Base-by-base conservation (phyloP, 2,329 filamentous ascomycete species). In the Epichloe baconii region DNA sequence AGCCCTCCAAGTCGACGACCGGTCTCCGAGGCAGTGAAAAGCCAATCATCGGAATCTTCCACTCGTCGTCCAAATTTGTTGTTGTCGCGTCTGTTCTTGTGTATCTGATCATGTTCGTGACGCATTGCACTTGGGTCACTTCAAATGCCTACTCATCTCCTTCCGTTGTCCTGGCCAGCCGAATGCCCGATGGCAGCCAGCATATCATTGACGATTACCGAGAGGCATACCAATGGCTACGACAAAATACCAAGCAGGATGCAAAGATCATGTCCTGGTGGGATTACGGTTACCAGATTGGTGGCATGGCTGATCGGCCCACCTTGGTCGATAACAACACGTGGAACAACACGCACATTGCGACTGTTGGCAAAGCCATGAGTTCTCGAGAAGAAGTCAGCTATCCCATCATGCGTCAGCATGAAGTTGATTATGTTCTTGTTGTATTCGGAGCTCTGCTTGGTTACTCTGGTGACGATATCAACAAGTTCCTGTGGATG, bases 401-500 rank as follows among this genome's bases (percentile, higher is more conserved):
- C 72, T 98, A 98, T 69, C 88, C 89, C 3, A 98, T 98, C 66
- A 91, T 98, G 80, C 86, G 90, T 58, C 88, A 97, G 69, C 93
- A 98, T 64, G 93, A 98, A 70, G 93, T 98, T 3, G 91, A 98
- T 70, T 98, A 98, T 61, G 88, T 98, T n/a, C 77, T 98, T 50
- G 83, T 98, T 19, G 93, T 98, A 52, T 98, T 97, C 62, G 93
- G 93, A 62, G 93, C 88, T 66, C 80, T 98, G 53, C 76, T 98
- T 40, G 94, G 94, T 51, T 98, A 98, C 74, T 96, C 90, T 48
- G 93, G 93, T 56, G 93, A 98, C 61, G 93, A 98, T 64, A 95
- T 98, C 74, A 98, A 98, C 77, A 98, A 98, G 74, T 98, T 98
- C 76, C 76, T 98, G 60, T 98, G 93, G 93, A 98, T 98, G 94